Evolutionary conservation across 1,284 basidiomycete genomes (phyloP), one percentile per base, ranked within the genome.

Genomic region (Ceraceosorus bombacis): DNA sequence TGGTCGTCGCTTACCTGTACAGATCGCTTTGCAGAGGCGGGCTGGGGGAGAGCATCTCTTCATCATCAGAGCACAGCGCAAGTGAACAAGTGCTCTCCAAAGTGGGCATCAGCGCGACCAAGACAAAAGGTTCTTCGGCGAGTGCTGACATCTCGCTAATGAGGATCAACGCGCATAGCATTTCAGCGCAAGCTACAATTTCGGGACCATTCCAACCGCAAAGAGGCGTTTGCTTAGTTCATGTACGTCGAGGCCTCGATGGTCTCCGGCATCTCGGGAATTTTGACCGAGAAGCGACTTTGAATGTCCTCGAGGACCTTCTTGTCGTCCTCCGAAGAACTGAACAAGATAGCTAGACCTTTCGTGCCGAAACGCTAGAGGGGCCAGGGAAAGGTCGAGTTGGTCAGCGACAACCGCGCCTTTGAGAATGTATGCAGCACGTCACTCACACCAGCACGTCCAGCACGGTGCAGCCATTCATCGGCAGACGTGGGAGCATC

Each of bases 321-420:
- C 77, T 89, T 86, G 78, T 99, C 95, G 64, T 83, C 85, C 57
- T 96, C 93, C 38, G 86, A 88, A 4, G 91, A 86, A 53, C 96
- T 90, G 78, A 95, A 98, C 8, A 92, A 94, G 79, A 98, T 92
- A n/a, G 93, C 93, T 48, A 98, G 85, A 84, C 95, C 95, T 81
- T 98, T 98, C 51, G 95, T 98, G 68, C 95, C 95, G 80, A 99
- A 99, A 72, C 95, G 90, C 27, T 27, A 27, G 3, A 27, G 3
- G 27, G 27, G 27, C 27, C 27, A 27, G 27, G 27, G 27, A 27
- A 27, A 27, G 27, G 27, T 27, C 27, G 27, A 27, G 27, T 27
- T 27, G 27, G 27, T 27, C 27, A 27, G 27, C 27, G 27, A 27
- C 27, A 3, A 27, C 27, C 27, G 27, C 27, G 27, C 27, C 27